Conservation (phyloP, 73 alveolate species). For the Stentor coeruleus region DNA sequence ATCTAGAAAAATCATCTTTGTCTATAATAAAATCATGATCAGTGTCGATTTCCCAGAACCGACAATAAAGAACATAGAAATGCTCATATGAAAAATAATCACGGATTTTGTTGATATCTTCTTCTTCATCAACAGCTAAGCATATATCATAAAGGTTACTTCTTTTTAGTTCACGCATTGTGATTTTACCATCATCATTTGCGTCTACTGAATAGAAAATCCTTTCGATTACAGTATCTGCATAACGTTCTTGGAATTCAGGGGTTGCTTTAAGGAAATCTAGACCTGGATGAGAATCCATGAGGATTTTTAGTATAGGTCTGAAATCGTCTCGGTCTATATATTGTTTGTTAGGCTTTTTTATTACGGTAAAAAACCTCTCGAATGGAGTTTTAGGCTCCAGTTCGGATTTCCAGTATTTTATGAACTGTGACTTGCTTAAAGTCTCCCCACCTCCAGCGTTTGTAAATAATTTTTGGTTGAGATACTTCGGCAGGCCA, state of each 20-base stretch:
- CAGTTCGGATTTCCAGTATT: conserved; percentile 76
- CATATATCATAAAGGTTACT: conserved; percentile 79
- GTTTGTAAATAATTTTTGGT: conserved; percentile 48
- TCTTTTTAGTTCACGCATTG: conserved; percentile 86
- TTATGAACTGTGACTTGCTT: conserved; percentile 63
- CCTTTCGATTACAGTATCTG: conserved; percentile 95
- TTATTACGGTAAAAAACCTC: conserved; percentile 74
- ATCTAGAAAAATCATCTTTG: conserved; percentile 94
- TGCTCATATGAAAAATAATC: conserved; percentile 99
- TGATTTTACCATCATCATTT: conserved; percentile 90
- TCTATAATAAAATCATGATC: conserved; percentile 98
- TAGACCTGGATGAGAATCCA: conserved; percentile 97
- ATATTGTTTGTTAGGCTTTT: conserved; percentile 69
- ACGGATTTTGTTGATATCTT: conserved; percentile 89
- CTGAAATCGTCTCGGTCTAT: conserved; percentile 84
- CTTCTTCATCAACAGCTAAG: conserved; percentile 58
- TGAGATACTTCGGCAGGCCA: conserved; percentile 79
- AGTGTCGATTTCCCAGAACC: conserved; percentile 98
- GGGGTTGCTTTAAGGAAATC: conserved; percentile 97
- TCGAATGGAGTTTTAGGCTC: conserved; percentile 61
- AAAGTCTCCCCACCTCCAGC: conserved; percentile 78
- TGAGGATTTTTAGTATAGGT: conserved; percentile 84
- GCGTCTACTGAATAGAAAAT: conserved; percentile 80
- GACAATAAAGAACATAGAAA: conserved; percentile 98
- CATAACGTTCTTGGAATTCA: conserved; percentile 97